These are phyloP conservation scores for Coniochaeta sp. DNA, from an alignment of 2,329 filamentous ascomycete species.

Conservation along the genomic window DNA sequence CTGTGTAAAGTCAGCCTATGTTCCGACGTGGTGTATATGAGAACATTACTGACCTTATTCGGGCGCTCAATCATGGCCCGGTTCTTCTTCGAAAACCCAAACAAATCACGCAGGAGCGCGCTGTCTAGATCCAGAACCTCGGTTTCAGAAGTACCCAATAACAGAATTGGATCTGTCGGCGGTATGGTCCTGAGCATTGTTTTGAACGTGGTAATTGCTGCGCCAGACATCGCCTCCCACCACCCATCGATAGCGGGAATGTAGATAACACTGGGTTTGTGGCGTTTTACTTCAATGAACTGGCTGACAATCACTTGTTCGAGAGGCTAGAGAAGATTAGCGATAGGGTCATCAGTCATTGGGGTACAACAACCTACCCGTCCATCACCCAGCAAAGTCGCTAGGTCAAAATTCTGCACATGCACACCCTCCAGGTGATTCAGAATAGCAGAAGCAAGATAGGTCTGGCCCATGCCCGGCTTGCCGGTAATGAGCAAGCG, in stretches of 20 bases:
- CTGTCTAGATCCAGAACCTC: constrained; percentile 52
- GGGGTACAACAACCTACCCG: constrained; percentile 42
- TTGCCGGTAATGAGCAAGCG: constrained; percentile 75
- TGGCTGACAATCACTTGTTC: constrained; percentile 87
- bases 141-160: constrained; percentile 78
- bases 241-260: constrained; percentile 86
- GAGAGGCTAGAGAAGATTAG: constrained; percentile 43
- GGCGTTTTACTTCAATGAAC: constrained; percentile 86
- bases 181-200: constrained; percentile 74
- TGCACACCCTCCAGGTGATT: constrained; percentile 91
- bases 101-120: constrained; percentile 67
- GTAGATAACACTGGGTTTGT: constrained; percentile 94
- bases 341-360: not conserved
- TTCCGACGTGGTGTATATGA: not conserved
- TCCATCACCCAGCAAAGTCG: constrained; percentile 77
- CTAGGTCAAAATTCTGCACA: constrained; percentile 89
- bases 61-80: constrained; percentile 64
- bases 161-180: constrained; percentile 82
- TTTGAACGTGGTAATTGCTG: constrained; percentile 73
- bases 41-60: constrained; percentile 38
- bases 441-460: constrained; percentile 76
- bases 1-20: constrained; percentile 29
- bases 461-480: constrained; percentile 88
- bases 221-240: constrained; percentile 57
- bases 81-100: constrained; percentile 79